Conservation (phyloP, 73 alveolate genomes). For the Paramecium primaurelia region DNA sequence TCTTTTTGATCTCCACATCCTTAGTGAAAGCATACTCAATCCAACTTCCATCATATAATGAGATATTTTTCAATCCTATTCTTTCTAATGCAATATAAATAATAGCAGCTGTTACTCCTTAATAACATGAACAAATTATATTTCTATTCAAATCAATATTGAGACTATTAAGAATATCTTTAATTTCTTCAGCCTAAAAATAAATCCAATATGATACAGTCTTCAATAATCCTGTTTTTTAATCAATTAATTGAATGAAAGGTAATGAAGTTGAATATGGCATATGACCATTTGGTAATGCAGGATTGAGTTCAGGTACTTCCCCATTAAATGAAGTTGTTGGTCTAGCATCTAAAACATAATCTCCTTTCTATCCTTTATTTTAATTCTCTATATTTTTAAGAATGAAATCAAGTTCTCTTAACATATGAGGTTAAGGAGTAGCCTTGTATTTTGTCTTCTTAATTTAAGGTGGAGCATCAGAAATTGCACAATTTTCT, state of each 20-base stretch:
- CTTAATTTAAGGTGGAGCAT: conserved; percentile 46
- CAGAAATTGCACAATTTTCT: conserved; percentile 50
- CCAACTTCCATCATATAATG: conserved; percentile 70
- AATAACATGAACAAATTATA: conserved; percentile 48
- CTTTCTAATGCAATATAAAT: conserved; percentile 45
- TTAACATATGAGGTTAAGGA: background rate
- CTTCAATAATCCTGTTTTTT: conserved; percentile 59
- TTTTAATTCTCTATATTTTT: background rate
- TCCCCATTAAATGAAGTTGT: too few relatives aligned
- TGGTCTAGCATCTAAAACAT: too few relatives aligned
- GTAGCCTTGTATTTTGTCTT: background rate
- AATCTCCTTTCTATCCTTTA: too few relatives aligned
- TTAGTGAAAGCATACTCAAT: conserved; percentile 59
- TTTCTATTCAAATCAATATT: conserved; percentile 28
- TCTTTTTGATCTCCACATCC: background rate
- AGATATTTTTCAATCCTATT: conserved; percentile 41
- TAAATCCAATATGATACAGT: background rate
- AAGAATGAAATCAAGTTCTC: background rate
- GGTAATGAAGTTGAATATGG: conserved; percentile 44
- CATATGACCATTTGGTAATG: conserved; percentile 42
- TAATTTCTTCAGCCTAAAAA: conserved; percentile 24
- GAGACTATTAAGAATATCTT: background rate
- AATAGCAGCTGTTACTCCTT: conserved; percentile 65
- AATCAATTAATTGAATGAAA: conserved; percentile 43
- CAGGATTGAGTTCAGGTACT: too few relatives aligned